Evolutionary conservation across 345 rosid species (phyloP), one percentile per base, ranked within the genome.

Genomic region (Angophora floribunda): DNA sequence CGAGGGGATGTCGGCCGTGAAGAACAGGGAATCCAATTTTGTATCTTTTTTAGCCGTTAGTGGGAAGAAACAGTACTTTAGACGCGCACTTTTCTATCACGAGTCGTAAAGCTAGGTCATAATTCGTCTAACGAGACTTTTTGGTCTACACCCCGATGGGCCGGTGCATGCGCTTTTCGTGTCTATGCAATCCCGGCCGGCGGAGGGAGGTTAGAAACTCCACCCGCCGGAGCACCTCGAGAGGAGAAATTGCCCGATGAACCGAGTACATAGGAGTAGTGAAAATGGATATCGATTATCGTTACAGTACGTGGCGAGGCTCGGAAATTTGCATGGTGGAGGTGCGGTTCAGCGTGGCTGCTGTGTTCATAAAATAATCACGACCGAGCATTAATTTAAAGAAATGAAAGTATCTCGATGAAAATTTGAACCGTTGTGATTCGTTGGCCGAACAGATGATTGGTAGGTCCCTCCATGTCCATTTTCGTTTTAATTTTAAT

Each of bases 211-310:
- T 19, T 36, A 19, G 36, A 75, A 36, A 9, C 49, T 36, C 82
- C 4, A 2, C 6, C 0, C 12, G 10, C 61, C 2, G 0, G 6
- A 36, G 19, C 3, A 0, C 5, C 0, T 6, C 7, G 4, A 36
- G 21, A 70, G 2, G 4, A 70, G 82, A 36, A 70, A 70, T 2
- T 7, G 6, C 36, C 21, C 13, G 45, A 36, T 36, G 13, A 32
- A 36, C 47, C 0, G 13, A 17, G 16, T 8, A n/a, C 36, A n/a
- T 28, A 36, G 0, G 0, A 10, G 41, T 17, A 3, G 9, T 36
- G 2, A 19, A 36, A 36, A 70, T 70, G 2, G 45, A 6, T 0
- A 36, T 36, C 22, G 9, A 36, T 36, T 7, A 70, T 17, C 2
- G 22, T 36, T 22, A 55, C 2, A 21, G 2, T 9, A 75, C 0